phyloP scores from a whole-genome alignment of 345 rosid genomes.

The Arabis hirsuta region DNA sequence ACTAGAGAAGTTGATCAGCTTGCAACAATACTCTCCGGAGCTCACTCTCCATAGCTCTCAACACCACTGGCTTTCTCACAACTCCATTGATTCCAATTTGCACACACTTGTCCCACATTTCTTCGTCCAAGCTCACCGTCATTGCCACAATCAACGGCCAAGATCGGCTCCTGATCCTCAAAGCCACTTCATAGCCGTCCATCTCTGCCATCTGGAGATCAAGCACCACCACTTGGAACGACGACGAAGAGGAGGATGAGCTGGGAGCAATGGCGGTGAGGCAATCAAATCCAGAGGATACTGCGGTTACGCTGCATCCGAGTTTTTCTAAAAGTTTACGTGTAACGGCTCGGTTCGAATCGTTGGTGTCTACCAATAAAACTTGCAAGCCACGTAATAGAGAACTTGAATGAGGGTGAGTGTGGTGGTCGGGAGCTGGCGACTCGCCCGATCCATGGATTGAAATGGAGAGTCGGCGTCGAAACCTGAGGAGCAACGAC shows the following conservation, averaged over 20 bases:
- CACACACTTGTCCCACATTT: conserved; percentile 64
- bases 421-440: conserved; percentile 57
- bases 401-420: conserved; percentile 55
- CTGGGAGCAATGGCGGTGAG: conserved; percentile 55
- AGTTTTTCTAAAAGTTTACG: conserved; percentile 80
- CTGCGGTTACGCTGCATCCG: conserved; percentile 75
- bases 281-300: conserved; percentile 80
- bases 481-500: conserved; percentile 76
- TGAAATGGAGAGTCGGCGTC: conserved; percentile 53
- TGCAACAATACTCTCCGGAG: conserved; percentile 67
- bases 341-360: conserved; percentile 74
- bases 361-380: conserved; percentile 72
- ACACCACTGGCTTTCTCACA: conserved; percentile 68
- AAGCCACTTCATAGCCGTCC: conserved; percentile 88
- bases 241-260: conserved; percentile 43
- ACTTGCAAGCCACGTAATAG: conserved; percentile 73
- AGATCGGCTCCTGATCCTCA: conserved; percentile 63
- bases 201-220: conserved; percentile 79
- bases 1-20: conserved; percentile 52
- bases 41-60: conserved; percentile 73
- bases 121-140: conserved; percentile 62
- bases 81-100: conserved; percentile 83
- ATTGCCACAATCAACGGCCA: conserved; percentile 77
- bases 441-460: conserved; percentile 52
- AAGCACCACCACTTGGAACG: conserved; percentile 65